These are phyloP conservation scores for Syzygium grande DNA, from an alignment of 345 rosid species.

Conservation along the genomic window DNA sequence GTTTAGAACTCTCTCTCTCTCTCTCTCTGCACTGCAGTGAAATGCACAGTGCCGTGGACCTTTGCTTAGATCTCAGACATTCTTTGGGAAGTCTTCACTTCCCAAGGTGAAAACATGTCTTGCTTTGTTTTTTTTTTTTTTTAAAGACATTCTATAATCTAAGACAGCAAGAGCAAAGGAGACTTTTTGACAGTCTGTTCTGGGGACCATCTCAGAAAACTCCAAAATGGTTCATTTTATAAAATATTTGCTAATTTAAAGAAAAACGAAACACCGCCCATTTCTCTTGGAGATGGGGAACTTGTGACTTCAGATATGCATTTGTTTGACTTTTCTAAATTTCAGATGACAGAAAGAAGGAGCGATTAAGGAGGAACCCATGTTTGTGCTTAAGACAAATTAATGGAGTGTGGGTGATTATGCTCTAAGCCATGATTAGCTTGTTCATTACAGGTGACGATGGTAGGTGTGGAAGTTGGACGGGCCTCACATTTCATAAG, in stretches of 20 bases:
- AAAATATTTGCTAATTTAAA: not conserved
- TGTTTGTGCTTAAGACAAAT: constrained; percentile 21
- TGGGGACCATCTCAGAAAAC: constrained; percentile 6
- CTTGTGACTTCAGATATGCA: not conserved
- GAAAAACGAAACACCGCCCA: not conserved
- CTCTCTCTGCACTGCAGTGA: not conserved
- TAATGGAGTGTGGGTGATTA: constrained; percentile 22
- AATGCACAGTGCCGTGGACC: not conserved
- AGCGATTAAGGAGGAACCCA: constrained; percentile 8
- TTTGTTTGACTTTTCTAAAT: not conserved
- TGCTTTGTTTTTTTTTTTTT: not conserved
- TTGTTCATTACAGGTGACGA: constrained; percentile 14
- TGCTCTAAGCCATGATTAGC: constrained; percentile 31
- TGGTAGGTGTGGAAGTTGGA: constrained; percentile 13
- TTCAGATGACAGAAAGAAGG: not conserved
- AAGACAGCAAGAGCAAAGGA: constrained; percentile 1
- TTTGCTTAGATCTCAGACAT: not conserved
- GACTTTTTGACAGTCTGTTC: constrained; percentile 10
- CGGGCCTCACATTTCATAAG: constrained; percentile 23
- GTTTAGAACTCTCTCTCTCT: not conserved
- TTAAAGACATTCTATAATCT: not conserved
- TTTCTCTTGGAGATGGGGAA: not conserved
- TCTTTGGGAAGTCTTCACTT: not conserved
- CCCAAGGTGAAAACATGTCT: not conserved
- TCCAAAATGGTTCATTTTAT: not conserved